Evolutionary conservation across 495 filamentous ascomycete genomes (phyloP).

Genomic region (Penicillium odoratum): DNA sequence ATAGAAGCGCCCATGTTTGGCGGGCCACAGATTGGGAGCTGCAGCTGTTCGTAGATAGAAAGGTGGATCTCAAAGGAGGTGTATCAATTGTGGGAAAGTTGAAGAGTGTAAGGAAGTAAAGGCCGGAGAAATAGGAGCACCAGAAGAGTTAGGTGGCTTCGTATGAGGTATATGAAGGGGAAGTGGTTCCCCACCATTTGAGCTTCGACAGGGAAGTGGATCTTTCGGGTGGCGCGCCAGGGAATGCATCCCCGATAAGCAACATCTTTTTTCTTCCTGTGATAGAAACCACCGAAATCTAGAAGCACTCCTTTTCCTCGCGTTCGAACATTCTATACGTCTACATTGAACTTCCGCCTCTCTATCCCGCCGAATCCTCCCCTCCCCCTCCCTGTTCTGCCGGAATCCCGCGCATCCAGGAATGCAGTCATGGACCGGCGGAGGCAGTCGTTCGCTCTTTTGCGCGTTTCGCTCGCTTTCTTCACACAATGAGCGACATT

Average conservation of each 20-base stretch:
- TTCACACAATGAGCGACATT: constrained; percentile 28
- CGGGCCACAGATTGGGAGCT: constrained; percentile 29
- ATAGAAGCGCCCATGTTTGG: constrained; percentile 51
- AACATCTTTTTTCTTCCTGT: constrained; percentile 10
- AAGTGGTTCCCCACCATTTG: constrained; percentile 35
- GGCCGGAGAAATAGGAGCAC: not conserved
- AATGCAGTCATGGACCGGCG: constrained; percentile 44
- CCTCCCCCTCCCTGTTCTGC: not conserved
- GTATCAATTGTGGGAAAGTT: not conserved
- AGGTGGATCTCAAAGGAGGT: constrained; percentile 1
- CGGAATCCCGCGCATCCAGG: constrained; percentile 11
- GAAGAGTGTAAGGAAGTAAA: not conserved
- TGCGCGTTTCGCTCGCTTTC: constrained; percentile 31
- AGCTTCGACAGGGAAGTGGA: constrained; percentile 29
- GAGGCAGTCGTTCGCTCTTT: constrained; percentile 38
- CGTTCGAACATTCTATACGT: not conserved
- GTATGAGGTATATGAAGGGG: constrained; percentile 35
- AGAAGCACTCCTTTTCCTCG: not conserved
- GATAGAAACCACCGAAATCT: constrained; percentile 8
- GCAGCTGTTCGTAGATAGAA: constrained; percentile 2
- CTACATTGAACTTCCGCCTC: not conserved
- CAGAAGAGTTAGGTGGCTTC: constrained; percentile 14
- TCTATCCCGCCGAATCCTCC: not conserved
- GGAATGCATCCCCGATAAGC: constrained; percentile 28
- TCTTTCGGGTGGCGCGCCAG: constrained; percentile 26